Evolutionary conservation across 371 early-diverging fungal genomes (phyloP), one percentile per base, ranked within the genome.

Genomic region (Syncephalis plumigaleata): DNA sequence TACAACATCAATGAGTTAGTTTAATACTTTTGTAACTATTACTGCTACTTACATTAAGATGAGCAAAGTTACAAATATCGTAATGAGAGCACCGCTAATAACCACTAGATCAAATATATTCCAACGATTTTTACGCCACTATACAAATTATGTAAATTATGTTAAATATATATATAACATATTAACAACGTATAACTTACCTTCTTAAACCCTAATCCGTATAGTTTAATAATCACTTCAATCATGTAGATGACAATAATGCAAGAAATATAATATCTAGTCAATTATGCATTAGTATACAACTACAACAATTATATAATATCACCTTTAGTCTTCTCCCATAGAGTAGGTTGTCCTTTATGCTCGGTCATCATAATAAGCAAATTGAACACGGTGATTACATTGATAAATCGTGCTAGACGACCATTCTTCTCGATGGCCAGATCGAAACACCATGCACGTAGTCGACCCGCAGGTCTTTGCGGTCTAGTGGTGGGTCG

Each of bases 91-190:
- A 22, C 69, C 68, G 45, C 63, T 50, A n/a, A 72, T 65, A 7
- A 72, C 68, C 0, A 64, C 47, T 13, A 71, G 37, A 52, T 79
- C 76, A 50, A 65, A 79, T 17, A 75, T n/a, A 44, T 79, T 74
- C 79, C 76, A 79, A 13, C 63, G 51, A 50, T 71, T 79, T 40
- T 59, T 61, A 5, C 73, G 62, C 48, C 66, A 79, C 0, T 67
- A 66, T 31, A 31, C 11, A 31, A 31, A 31, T n/a, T n/a, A n/a
- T 31, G 11, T 31, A 31, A 31, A 31, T 31, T 7, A 11, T 31
- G 11, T 31, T 31, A 31, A 31, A 7, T n/a, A n/a, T n/a, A n/a
- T n/a, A n/a, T n/a, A n/a, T n/a, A n/a, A n/a, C n/a, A n/a, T 31
- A 31, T 31, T 31, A 31, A 7, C 11, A 31, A 7, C 11, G 11